These are phyloP conservation scores for Fusarium musae DNA, from an alignment of 2,329 filamentous ascomycete genomes.

Conservation along the genomic window DNA sequence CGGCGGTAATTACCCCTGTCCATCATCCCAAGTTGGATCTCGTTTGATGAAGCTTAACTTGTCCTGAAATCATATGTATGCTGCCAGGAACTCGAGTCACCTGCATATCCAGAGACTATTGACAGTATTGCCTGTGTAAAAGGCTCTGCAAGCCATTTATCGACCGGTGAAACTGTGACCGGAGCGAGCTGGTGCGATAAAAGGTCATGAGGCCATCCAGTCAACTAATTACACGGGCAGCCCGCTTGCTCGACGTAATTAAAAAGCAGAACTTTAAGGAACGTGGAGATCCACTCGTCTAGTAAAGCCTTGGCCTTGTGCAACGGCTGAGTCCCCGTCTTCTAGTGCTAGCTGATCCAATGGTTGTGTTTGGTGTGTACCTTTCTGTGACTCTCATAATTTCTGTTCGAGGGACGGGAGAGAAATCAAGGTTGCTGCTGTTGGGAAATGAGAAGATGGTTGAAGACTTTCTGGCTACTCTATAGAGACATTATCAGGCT, in stretches of 20 bases:
- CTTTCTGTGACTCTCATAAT: conserved; percentile 32
- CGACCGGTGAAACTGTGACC: background rate
- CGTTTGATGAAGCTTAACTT: conserved; percentile 29
- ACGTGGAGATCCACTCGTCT: conserved; percentile 39
- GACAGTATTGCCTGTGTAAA: background rate
- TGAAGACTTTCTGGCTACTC: background rate
- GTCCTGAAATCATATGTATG: background rate
- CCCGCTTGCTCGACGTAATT: conserved; percentile 41
- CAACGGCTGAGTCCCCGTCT: conserved; percentile 37
- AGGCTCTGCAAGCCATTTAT: conserved; percentile 20
- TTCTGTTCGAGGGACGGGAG: conserved; percentile 3
- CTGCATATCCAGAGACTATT: conserved; percentile 1
- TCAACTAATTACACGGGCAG: conserved; percentile 35
- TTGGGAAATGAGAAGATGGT: background rate
- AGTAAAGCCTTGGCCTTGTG: conserved; percentile 31
- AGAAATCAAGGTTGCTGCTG: background rate
- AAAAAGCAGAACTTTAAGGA: conserved; percentile 44
- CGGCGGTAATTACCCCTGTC: conserved; percentile 31
- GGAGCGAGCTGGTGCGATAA: conserved; percentile 7
- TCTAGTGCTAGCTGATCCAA: conserved; percentile 30
- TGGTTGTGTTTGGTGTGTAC: conserved; percentile 24
- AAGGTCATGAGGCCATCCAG: conserved; percentile 20
- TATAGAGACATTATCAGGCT: background rate
- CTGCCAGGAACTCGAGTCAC: background rate
- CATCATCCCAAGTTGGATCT: conserved; percentile 27